These are phyloP conservation scores for Sporothrix pseudoabietina DNA, from an alignment of 2,329 filamentous ascomycete genomes.

Conservation along the genomic window DNA sequence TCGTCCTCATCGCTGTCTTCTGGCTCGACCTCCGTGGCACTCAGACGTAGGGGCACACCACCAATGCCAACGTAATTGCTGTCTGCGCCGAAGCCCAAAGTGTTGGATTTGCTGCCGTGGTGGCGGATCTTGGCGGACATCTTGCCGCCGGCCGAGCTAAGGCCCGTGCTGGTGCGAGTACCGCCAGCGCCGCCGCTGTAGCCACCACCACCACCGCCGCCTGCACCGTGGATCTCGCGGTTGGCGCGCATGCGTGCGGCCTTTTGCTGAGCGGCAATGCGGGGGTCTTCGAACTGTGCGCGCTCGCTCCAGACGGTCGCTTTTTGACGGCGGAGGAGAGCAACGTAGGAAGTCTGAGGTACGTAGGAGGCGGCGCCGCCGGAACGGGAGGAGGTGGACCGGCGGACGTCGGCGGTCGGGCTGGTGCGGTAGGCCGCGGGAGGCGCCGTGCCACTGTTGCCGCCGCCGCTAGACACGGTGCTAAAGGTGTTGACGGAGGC, in stretches of 20 bases:
- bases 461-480: slow-evolving; percentile 61
- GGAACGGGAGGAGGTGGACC: slow-evolving; percentile 81
- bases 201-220: slow-evolving; percentile 54
- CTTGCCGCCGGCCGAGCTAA: slow-evolving; percentile 59
- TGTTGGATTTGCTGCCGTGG: slow-evolving; percentile 76
- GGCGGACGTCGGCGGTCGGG: slow-evolving; percentile 62
- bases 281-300: slow-evolving; percentile 86
- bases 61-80: slow-evolving; percentile 72
- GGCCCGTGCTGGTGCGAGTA: slow-evolving; percentile 63
- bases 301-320: slow-evolving; percentile 98
- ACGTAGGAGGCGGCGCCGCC: slow-evolving; percentile 44
- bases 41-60: slow-evolving; percentile 86
- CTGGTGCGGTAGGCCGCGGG: slow-evolving; percentile 61
- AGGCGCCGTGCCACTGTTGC: slow-evolving; percentile 45
- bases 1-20: slow-evolving; percentile 80
- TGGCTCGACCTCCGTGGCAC: slow-evolving; percentile 92
- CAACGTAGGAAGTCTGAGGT: slow-evolving; percentile 77
- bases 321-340: slow-evolving; percentile 94
- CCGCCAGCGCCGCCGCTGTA: slow-evolving; percentile 49
- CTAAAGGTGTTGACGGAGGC: slow-evolving; percentile 69
- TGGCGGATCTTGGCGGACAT: slow-evolving; percentile 87
- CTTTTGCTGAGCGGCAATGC: slow-evolving; percentile 77
- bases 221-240: slow-evolving; percentile 74
- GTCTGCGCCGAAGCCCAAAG: slow-evolving; percentile 76
- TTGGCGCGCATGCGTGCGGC: slow-evolving; percentile 85